Evolutionary conservation across 2,329 filamentous ascomycete genomes (phyloP).

Genomic region (Colletotrichum plurivorum): DNA sequence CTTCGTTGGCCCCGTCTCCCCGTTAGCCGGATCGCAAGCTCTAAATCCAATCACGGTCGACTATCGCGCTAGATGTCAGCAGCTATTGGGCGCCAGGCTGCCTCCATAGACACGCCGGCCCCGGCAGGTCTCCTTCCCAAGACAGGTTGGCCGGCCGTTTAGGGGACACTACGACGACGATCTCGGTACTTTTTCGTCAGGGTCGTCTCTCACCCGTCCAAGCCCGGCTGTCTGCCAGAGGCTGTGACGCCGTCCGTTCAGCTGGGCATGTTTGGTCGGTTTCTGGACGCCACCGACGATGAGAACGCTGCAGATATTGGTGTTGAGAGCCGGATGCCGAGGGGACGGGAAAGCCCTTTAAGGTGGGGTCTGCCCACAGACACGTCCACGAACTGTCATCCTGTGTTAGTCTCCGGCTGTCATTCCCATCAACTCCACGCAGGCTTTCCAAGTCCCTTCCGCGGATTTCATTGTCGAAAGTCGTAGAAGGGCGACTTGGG

Average conservation of each 20-base stretch:
- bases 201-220: background rate
- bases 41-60: background rate
- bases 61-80: background rate
- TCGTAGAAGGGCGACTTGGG: too few species aligned
- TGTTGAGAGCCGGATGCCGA: background rate
- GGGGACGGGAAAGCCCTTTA: slow-evolving; percentile 1
- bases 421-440: too few species aligned
- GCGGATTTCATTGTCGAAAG: too few species aligned
- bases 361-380: background rate
- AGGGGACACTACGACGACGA: background rate
- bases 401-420: too few species aligned
- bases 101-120: background rate
- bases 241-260: background rate
- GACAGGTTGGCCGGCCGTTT: background rate
- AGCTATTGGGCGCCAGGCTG: background rate
- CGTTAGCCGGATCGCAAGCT: slow-evolving; percentile 3
- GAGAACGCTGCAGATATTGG: background rate
- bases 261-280: slow-evolving; percentile 12
- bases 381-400: too few species aligned
- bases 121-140: background rate
- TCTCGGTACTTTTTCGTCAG: background rate
- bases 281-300: slow-evolving; percentile 12
- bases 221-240: background rate
- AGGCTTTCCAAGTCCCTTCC: too few species aligned
- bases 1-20: background rate